These are phyloP conservation scores for Coccomyxa sp. DNA, from an alignment of 139 green algal species.

Conservation along the genomic window DNA sequence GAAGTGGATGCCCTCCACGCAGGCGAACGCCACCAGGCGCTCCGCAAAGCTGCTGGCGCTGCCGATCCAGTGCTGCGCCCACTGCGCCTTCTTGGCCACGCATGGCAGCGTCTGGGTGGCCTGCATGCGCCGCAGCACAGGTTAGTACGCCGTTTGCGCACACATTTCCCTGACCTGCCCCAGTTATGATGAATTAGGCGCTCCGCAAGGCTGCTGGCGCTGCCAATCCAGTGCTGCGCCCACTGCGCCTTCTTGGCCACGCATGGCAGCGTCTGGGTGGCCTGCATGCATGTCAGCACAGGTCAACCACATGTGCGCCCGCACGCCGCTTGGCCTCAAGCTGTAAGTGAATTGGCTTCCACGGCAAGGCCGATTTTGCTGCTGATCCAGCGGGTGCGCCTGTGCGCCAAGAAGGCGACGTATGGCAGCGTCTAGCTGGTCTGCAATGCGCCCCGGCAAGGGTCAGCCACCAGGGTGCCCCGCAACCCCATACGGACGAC, in stretches of 20 bases:
- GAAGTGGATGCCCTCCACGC: conserved; percentile 80
- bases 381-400: conserved; percentile 93
- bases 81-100: conserved; percentile 84
- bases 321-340: no score
- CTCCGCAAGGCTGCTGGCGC: conserved; percentile 52
- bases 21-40: conserved; percentile 70
- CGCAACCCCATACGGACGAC: no score
- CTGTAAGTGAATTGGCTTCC: no score
- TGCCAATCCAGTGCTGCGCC: conserved; percentile 92
- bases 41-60: conserved; percentile 54
- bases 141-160: no score
- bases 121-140: no score
- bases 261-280: conserved; percentile 57
- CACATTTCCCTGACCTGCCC: no score
- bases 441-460: no score
- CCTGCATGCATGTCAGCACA: no score
- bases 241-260: conserved; percentile 87
- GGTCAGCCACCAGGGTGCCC: no score
- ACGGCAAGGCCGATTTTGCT: conserved; percentile 50
- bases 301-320: no score
- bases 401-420: conserved; percentile 82
- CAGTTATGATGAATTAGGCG: no score
- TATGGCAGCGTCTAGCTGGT: conserved; percentile 58
- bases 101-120: conserved; percentile 59
- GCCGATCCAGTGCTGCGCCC: conserved; percentile 94